A percentile compares a stretch with the other conserved stretches of the same genome.
These are phyloP conservation scores for Melampsora americana DNA, from an alignment of 1,284 basidiomycete species.

Conservation along the genomic window DNA sequence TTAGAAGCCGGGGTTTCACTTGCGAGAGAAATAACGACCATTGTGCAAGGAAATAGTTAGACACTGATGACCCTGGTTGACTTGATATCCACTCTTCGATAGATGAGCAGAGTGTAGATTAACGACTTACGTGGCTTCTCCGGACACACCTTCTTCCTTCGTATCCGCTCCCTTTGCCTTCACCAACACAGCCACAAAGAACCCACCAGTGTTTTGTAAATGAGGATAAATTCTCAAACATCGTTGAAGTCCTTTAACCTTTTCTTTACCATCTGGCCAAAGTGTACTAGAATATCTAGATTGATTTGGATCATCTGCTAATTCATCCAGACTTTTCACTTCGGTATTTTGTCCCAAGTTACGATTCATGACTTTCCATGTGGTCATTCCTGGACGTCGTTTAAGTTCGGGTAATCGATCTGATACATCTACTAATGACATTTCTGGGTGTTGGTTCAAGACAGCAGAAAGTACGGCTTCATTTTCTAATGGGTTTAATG, in stretches of 20 bases:
- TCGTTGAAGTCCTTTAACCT: slow-evolving; percentile 63
- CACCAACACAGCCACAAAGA: slow-evolving; percentile 89
- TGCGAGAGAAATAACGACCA: neutral
- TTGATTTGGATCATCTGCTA: slow-evolving; percentile 59
- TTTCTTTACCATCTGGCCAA: slow-evolving; percentile 72
- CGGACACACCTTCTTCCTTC: neutral
- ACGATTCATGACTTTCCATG: slow-evolving; percentile 64
- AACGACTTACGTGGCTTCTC: no score
- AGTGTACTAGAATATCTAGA: slow-evolving; percentile 67
- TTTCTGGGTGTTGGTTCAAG: slow-evolving; percentile 68
- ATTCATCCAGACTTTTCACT: slow-evolving; percentile 3
- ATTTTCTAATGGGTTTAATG: slow-evolving; percentile 94
- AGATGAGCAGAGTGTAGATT: no score
- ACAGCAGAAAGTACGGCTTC: slow-evolving; percentile 91
- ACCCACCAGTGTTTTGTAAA: slow-evolving; percentile 93
- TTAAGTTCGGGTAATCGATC: slow-evolving; percentile 67
- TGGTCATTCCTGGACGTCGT: slow-evolving; percentile 69
- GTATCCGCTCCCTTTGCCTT: slow-evolving; percentile 51
- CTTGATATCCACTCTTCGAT: no score
- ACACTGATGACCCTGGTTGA: no score
- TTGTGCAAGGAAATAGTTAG: no score
- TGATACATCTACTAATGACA: slow-evolving; percentile 77
- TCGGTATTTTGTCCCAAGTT: slow-evolving; percentile 2
- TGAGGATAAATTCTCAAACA: slow-evolving; percentile 89
- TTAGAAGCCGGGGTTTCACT: neutral